phyloP scores from a whole-genome alignment of 768 basidiomycete genomes.

The Lanmaoa pseudosensibilis region DNA sequence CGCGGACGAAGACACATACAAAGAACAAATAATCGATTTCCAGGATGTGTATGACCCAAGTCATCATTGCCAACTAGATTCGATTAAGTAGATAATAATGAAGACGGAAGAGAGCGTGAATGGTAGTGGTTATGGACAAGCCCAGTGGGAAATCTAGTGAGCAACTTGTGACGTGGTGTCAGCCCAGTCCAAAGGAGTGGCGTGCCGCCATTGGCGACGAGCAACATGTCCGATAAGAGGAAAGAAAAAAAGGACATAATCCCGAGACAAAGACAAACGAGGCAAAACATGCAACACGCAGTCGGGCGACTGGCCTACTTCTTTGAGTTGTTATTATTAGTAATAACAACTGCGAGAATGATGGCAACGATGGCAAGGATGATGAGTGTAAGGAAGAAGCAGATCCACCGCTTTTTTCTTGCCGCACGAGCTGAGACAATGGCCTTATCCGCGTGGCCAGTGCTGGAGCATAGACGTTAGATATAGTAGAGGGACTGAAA shows the following conservation, averaged over 20 bases:
- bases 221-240: slow-evolving; percentile 11
- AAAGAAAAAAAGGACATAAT: not conserved
- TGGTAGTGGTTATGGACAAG: not conserved
- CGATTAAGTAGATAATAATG: slow-evolving; percentile 30
- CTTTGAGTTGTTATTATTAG: slow-evolving; percentile 40
- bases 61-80: slow-evolving; percentile 26
- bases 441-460: slow-evolving; percentile 83
- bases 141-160: slow-evolving; percentile 14
- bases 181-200: slow-evolving; percentile 24
- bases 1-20: not conserved
- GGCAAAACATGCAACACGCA: not conserved
- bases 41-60: slow-evolving; percentile 7
- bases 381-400: slow-evolving; percentile 74
- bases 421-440: slow-evolving; percentile 84
- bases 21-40: slow-evolving; percentile 6
- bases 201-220: slow-evolving; percentile 2
- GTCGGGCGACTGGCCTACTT: slow-evolving; percentile 25
- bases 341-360: slow-evolving; percentile 57
- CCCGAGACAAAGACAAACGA: not conserved
- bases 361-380: slow-evolving; percentile 67
- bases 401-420: slow-evolving; percentile 96
- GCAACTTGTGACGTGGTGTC: slow-evolving; percentile 8
- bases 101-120: slow-evolving; percentile 19
- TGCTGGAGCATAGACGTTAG: slow-evolving; percentile 41
- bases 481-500: not conserved